Evolutionary conservation across 768 basidiomycete species (phyloP).

Genomic region (Termitomyces sp.): DNA sequence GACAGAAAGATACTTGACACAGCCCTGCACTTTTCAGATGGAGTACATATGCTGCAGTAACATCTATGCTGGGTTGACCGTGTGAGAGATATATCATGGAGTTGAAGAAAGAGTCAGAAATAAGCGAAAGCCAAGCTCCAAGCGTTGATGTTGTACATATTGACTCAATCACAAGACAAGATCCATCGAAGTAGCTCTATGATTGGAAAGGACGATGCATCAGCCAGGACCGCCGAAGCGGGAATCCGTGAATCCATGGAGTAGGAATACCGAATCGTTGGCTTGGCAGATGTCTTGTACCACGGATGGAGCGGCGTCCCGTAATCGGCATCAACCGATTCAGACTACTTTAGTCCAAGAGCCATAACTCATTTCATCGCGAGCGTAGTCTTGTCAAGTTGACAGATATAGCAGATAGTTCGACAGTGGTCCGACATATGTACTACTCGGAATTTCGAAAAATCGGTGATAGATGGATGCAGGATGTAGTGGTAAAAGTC

Average conservation of each 20-base stretch:
- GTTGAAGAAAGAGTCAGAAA: background rate
- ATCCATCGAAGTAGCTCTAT: background rate
- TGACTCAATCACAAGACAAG: constrained; percentile 8
- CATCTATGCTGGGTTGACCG: background rate
- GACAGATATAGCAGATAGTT: background rate
- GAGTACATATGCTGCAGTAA: background rate
- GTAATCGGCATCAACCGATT: background rate
- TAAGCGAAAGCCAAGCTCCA: background rate
- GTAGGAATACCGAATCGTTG: background rate
- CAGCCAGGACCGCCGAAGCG: background rate
- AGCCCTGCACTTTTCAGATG: too few relatives aligned
- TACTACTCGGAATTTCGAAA: background rate
- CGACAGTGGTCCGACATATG: background rate
- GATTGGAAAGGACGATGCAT: background rate
- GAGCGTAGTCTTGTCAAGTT: background rate
- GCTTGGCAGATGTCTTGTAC: background rate
- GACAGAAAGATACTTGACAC: background rate
- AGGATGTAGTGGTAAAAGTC: background rate
- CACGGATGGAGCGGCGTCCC: constrained; percentile 15
- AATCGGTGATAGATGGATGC: background rate
- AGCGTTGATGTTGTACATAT: background rate
- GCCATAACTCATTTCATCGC: background rate
- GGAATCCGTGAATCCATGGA: constrained; percentile 13
- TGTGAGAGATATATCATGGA: background rate
- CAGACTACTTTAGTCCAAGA: constrained; percentile 2